Percentiles rank a stretch among this genome's conserved stretches.
Conservation (phyloP, 768 basidiomycete species). For the Albatrellus ellisii region DNA sequence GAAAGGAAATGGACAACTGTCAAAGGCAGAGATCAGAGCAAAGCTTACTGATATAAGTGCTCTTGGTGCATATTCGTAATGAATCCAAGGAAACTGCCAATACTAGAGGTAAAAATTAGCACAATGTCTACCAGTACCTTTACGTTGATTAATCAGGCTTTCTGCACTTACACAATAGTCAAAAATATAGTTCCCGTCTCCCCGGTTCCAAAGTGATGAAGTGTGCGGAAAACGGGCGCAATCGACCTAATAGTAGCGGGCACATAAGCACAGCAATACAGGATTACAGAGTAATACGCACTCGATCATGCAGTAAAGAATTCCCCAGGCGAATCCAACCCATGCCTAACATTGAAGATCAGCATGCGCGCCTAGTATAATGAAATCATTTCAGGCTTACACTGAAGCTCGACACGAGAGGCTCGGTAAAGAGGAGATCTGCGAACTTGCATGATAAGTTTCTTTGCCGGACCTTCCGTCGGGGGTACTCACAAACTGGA, state of each 20-base stretch:
- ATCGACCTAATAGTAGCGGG: constrained; percentile 29
- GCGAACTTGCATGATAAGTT: neutral
- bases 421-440: constrained; percentile 64
- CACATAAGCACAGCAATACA: neutral
- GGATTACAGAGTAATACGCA: constrained; percentile 15
- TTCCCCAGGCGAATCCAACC: constrained; percentile 68
- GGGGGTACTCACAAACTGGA: constrained; percentile 44
- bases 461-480: neutral
- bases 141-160: neutral
- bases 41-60: constrained; percentile 17
- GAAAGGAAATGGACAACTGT: neutral
- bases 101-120: constrained; percentile 23
- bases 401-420: constrained; percentile 60
- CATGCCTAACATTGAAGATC: constrained; percentile 32
- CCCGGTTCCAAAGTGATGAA: constrained; percentile 49
- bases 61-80: constrained; percentile 22
- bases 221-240: constrained; percentile 35
- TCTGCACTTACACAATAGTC: constrained; percentile 33
- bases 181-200: constrained; percentile 48
- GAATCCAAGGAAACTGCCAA: constrained; percentile 28
- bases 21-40: neutral
- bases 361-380: neutral
- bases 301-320: constrained; percentile 57
- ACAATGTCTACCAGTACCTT: constrained; percentile 4
- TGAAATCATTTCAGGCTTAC: constrained; percentile 24